Percentiles rank a stretch among this genome's conserved stretches.
phyloP scores from a whole-genome alignment of 1,284 basidiomycete species.

The Cutaneotrichosporon daszewskae region DNA sequence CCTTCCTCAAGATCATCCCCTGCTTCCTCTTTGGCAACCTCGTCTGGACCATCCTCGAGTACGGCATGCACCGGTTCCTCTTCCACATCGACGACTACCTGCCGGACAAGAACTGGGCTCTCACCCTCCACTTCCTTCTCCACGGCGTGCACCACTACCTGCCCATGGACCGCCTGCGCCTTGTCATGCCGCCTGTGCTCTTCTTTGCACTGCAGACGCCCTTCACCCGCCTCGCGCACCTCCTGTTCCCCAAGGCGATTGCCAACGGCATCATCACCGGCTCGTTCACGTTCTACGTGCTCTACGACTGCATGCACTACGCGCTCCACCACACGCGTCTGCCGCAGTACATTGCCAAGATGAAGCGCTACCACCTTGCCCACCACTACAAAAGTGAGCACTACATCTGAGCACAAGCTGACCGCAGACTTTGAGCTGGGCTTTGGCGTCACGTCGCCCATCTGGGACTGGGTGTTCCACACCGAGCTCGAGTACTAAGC shows the following conservation, averaged over 20 bases:
- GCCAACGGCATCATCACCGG: slow-evolving; percentile 94
- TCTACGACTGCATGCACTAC: slow-evolving; percentile 90
- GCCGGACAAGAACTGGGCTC: slow-evolving; percentile 73
- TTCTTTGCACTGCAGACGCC: slow-evolving; percentile 76
- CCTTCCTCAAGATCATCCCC: slow-evolving; percentile 50
- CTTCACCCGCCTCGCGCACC: slow-evolving; percentile 81
- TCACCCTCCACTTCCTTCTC: slow-evolving; percentile 85
- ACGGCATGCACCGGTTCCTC: slow-evolving; percentile 90
- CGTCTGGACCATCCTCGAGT: slow-evolving; percentile 94
- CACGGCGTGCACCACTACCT: slow-evolving; percentile 98
- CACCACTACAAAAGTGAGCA: slow-evolving; percentile 83
- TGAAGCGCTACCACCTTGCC: slow-evolving; percentile 96
- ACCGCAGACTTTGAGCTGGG: slow-evolving; percentile 80
- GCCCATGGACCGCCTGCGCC: slow-evolving; percentile 89
- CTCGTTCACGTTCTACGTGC: slow-evolving; percentile 80
- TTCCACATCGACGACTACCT: slow-evolving; percentile 93
- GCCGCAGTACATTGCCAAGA: slow-evolving; percentile 77
- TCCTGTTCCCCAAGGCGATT: slow-evolving; percentile 72
- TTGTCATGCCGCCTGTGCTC: slow-evolving; percentile 93
- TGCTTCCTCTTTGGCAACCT: slow-evolving; percentile 79
- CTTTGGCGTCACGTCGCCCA: slow-evolving; percentile 91
- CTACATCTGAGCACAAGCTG: slow-evolving; percentile 6
- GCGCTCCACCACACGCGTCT: slow-evolving; percentile 85
- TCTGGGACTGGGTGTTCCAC: slow-evolving; percentile 92
- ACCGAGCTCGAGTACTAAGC: no score